Percentiles rank a stretch among this genome's conserved stretches.
Evolutionary conservation across 805 yeast genomes (phyloP).

Genomic region (Wickerhamomyces canadensis): DNA sequence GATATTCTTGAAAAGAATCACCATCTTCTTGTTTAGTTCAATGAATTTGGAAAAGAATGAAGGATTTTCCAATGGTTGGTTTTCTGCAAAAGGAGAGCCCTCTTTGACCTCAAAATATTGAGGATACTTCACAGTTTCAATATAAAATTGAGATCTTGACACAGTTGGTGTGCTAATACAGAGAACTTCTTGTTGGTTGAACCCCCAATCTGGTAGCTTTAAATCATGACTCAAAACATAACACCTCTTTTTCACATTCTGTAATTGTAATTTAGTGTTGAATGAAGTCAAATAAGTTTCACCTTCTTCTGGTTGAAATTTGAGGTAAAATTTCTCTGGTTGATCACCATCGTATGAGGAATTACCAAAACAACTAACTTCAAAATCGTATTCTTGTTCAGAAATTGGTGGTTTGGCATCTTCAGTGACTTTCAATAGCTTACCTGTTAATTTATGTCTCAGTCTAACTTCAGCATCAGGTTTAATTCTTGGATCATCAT

Average conservation of each 20-base stretch:
- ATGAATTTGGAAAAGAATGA: conserved; percentile 15
- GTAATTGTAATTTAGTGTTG: conserved; percentile 64
- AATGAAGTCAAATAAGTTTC: conserved; percentile 30
- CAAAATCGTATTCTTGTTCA: conserved; percentile 85
- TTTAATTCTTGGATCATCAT: conserved; percentile 27
- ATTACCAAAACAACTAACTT: conserved; percentile 71
- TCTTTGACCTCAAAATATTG: conserved; percentile 21
- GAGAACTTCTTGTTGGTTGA: conserved; percentile 79
- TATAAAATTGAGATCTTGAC: conserved; percentile 65
- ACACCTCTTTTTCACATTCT: conserved; percentile 66
- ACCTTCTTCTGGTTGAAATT: conserved; percentile 35
- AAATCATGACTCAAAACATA: conserved; percentile 65
- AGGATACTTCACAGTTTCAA: conserved; percentile 51
- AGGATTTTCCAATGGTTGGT: conserved; percentile 19
- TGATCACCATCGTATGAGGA: conserved; percentile 56
- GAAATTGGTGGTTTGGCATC: conserved; percentile 75
- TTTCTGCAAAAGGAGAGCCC: conserved; percentile 15
- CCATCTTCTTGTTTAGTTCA: conserved; percentile 17
- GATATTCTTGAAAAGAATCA: conserved; percentile 13
- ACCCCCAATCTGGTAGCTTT: conserved; percentile 81
- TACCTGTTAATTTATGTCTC: conserved; percentile 65
- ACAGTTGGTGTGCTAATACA: conserved; percentile 73
- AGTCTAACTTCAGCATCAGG: conserved; percentile 46
- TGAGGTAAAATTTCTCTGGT: conserved; percentile 65
- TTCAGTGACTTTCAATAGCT: conserved; percentile 67